phyloP scores from a whole-genome alignment of 2,329 filamentous ascomycete species.

The Periconia digitata region DNA sequence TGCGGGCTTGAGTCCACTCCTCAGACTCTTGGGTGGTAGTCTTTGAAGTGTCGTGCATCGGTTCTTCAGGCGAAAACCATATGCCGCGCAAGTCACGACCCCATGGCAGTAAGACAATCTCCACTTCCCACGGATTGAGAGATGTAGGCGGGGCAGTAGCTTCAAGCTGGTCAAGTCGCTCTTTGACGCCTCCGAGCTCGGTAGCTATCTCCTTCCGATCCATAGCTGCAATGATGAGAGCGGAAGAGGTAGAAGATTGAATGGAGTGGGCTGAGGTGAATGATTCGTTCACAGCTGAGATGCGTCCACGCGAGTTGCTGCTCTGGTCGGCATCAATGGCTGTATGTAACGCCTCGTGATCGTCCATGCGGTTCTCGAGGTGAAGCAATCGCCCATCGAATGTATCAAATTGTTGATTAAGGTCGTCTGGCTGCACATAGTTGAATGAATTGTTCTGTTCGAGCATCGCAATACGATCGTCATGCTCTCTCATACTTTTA shows the following conservation, averaged over 20 bases:
- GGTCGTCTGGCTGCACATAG: slow-evolving; percentile 66
- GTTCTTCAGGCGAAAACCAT: slow-evolving; percentile 52
- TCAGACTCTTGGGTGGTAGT: slow-evolving; percentile 47
- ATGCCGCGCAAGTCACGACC: slow-evolving; percentile 55
- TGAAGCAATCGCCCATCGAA: slow-evolving; percentile 69
- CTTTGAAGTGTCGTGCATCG: slow-evolving; percentile 37
- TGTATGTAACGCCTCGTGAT: slow-evolving; percentile 41
- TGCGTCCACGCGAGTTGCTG: slow-evolving; percentile 26
- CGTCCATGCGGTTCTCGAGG: slow-evolving; percentile 59
- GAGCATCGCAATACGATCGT: slow-evolving; percentile 66
- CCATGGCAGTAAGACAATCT: slow-evolving; percentile 76
- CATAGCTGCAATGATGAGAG: slow-evolving; percentile 38
- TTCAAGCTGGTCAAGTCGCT: slow-evolving; percentile 57
- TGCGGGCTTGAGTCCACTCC: slow-evolving; percentile 49
- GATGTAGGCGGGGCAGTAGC: slow-evolving; percentile 61
- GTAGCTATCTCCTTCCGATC: slow-evolving; percentile 44
- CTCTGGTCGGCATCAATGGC: slow-evolving; percentile 32
- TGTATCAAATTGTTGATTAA: slow-evolving; percentile 67
- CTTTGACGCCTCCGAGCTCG: slow-evolving; percentile 52
- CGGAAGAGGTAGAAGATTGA: slow-evolving; percentile 42
- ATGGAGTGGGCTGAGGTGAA: slow-evolving; percentile 45
- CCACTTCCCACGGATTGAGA: slow-evolving; percentile 69
- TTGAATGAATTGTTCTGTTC: slow-evolving; percentile 72
- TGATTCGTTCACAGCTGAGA: slow-evolving; percentile 38
- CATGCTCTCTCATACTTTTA: slow-evolving; percentile 61